Base-by-base conservation (phyloP, 495 filamentous ascomycete species). In the Penicillium flavigenum region DNA sequence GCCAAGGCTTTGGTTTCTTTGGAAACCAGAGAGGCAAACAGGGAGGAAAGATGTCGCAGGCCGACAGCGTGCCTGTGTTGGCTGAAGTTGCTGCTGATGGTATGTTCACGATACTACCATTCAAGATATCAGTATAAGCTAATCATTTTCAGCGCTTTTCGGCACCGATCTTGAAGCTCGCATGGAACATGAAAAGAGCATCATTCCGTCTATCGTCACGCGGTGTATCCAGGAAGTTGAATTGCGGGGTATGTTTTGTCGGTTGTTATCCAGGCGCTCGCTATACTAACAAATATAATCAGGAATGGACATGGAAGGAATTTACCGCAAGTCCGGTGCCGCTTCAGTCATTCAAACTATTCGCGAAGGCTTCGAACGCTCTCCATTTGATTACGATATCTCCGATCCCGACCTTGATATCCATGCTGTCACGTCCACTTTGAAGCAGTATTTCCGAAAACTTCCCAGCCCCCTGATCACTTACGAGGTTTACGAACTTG, bases 191-290 rank as follows among this genome's bases (percentile, higher is more conserved):
- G 95, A 99, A 71, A 89, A 89, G 59, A 86, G 89, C 42, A 84
- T 90, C 54, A 94, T 99, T 57, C 95, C 95, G 22, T 84, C 84
- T 65, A 88, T 99, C 47, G 87, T 99, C 39, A 90, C 86, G 53
- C 88, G 92, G 48, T 99, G 95, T 74, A 96, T 99, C 64, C 90
- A 96, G 67, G 94, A 99, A 75, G 95, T 99, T 52, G 94, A 98
- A 72, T 72, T 94, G 22, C 87, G 95, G 72, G 84, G 83, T 84
- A 69, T 52, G 77, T 64, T 42, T 39, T 29, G 16, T 38, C 29
- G 27, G 42, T 20, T 16, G 1, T 20, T 24, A 11, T 19, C 22
- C 16, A 10, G 19, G 22, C 11, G 27, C 3, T 57, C 44, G 47
- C 56, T 11, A 9, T 46, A 29, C 54, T 57, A 47, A 59, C 16